phyloP scores from a whole-genome alignment of 1,139 yeast species.

The Petasospora rhodanensis region DNA sequence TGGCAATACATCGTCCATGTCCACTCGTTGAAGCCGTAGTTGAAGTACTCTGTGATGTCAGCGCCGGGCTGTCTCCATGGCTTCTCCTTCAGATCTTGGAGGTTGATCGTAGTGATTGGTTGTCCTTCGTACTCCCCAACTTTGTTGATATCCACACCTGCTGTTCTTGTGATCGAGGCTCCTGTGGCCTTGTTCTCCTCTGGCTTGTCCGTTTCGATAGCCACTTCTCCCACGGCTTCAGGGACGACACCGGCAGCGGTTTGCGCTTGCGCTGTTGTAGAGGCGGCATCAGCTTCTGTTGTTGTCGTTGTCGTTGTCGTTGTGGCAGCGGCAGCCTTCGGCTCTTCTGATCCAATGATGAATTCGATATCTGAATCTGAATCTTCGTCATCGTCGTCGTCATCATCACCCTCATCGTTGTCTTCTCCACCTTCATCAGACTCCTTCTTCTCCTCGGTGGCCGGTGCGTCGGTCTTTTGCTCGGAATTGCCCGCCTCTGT shows the following conservation, averaged over 20 bases:
- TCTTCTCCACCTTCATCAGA: constrained; percentile 27
- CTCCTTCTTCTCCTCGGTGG: constrained; percentile 28
- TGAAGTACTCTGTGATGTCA: constrained; percentile 88
- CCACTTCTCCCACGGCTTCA: constrained; percentile 24
- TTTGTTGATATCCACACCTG: constrained; percentile 65
- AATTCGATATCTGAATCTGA: constrained; percentile 63
- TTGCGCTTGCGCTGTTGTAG: constrained; percentile 26
- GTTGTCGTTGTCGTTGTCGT: constrained; percentile 29
- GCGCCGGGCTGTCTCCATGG: constrained; percentile 99
- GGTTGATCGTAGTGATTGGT: constrained; percentile 78
- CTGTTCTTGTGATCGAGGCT: constrained; percentile 32
- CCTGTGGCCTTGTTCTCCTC: constrained; percentile 29
- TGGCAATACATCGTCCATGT: constrained; percentile 94
- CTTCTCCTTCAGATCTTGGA: constrained; percentile 81
- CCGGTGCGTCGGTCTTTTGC: constrained; percentile 16
- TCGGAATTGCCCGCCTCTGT: not conserved
- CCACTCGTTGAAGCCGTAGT: constrained; percentile 92
- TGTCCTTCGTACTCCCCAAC: constrained; percentile 80
- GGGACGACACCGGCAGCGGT: constrained; percentile 26
- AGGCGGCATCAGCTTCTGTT: too few relatives aligned
- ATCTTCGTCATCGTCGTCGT: constrained; percentile 36
- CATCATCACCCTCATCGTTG: constrained; percentile 33
- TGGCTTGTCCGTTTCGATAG: constrained; percentile 13
- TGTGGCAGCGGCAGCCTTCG: constrained; percentile 19
- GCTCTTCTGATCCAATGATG: constrained; percentile 48